Conservation (phyloP, 2,329 filamentous ascomycete species). For the Pseudocercospora pini-densiflorae region DNA sequence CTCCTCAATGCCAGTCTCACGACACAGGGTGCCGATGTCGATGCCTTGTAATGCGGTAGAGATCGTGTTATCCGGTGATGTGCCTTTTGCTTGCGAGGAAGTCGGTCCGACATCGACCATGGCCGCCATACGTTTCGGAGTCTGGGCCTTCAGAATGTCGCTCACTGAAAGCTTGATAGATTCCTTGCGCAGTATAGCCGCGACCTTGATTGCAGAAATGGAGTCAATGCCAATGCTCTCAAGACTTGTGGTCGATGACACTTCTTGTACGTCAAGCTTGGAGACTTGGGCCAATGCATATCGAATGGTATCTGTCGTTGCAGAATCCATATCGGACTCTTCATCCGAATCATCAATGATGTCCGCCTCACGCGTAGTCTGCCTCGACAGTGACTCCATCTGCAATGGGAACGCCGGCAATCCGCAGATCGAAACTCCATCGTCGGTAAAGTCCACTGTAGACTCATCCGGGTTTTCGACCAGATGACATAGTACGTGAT, state of each 20-base stretch:
- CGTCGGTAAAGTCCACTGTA: slow-evolving; percentile 58
- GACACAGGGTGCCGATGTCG: slow-evolving; percentile 21
- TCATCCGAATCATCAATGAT: slow-evolving; percentile 5
- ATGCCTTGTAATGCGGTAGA: slow-evolving; percentile 18
- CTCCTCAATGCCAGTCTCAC: slow-evolving; percentile 42
- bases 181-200: slow-evolving; percentile 68
- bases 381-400: slow-evolving; percentile 17
- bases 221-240: slow-evolving; percentile 90
- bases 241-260: slow-evolving; percentile 67
- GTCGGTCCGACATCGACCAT: slow-evolving; percentile 29
- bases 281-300: slow-evolving; percentile 62
- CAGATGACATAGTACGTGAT: slow-evolving; percentile 63
- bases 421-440: slow-evolving; percentile 67
- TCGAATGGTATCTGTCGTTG: slow-evolving; percentile 43
- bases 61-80: slow-evolving; percentile 40
- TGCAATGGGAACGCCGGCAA: slow-evolving; percentile 52
- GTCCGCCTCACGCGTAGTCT: slow-evolving; percentile 2
- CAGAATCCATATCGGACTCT: slow-evolving; percentile 13
- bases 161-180: slow-evolving; percentile 69
- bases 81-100: slow-evolving; percentile 28
- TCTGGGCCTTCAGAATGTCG: slow-evolving; percentile 70
- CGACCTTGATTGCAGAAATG: slow-evolving; percentile 86
- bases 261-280: slow-evolving; percentile 60
- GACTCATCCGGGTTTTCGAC: slow-evolving; percentile 54
- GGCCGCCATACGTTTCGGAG: slow-evolving; percentile 66